A percentile compares a stretch with the other conserved stretches of the same genome.
Evolutionary conservation across 2,329 filamentous ascomycete genomes (phyloP).

Genomic region (Aspergillaceae sp.): DNA sequence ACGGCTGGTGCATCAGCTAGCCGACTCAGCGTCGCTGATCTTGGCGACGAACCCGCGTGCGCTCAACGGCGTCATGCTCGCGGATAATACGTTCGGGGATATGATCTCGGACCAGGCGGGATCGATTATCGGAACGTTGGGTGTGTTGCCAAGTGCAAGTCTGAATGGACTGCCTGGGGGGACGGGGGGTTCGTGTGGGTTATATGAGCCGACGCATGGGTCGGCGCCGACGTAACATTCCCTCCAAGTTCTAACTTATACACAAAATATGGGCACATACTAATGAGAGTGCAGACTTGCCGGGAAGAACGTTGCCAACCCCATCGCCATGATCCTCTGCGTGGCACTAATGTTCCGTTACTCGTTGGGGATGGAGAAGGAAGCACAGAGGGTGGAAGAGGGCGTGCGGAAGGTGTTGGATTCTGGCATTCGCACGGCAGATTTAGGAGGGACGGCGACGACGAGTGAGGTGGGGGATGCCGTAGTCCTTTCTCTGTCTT

Average conservation of each 20-base stretch:
- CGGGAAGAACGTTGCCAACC: slow-evolving; percentile 78
- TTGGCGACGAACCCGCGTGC: slow-evolving; percentile 80
- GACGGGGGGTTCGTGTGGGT: slow-evolving; percentile 63
- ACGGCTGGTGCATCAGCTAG: slow-evolving; percentile 73
- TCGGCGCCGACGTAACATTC: slow-evolving; percentile 29
- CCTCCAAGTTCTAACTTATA: neutral
- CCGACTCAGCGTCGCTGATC: slow-evolving; percentile 84
- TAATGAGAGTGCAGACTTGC: slow-evolving; percentile 56
- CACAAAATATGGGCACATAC: neutral
- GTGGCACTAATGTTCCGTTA: slow-evolving; percentile 91
- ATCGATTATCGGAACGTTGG: slow-evolving; percentile 78
- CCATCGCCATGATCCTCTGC: slow-evolving; percentile 78
- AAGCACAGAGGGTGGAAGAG: slow-evolving; percentile 68
- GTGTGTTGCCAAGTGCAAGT: slow-evolving; percentile 76
- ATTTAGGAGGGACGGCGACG: slow-evolving; percentile 64
- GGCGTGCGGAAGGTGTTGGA: slow-evolving; percentile 72
- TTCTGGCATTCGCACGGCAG: slow-evolving; percentile 63
- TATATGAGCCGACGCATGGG: slow-evolving; percentile 89
- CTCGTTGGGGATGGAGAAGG: slow-evolving; percentile 65
- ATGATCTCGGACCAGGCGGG: slow-evolving; percentile 89
- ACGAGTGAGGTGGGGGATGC: slow-evolving; percentile 71
- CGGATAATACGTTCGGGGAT: slow-evolving; percentile 85
- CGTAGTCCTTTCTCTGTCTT: slow-evolving; percentile 55
- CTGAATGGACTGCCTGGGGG: slow-evolving; percentile 71
- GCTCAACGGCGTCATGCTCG: slow-evolving; percentile 79